Evolutionary conservation across 2,329 filamentous ascomycete species (phyloP).

Genomic region (Lasiodiplodia sp.): DNA sequence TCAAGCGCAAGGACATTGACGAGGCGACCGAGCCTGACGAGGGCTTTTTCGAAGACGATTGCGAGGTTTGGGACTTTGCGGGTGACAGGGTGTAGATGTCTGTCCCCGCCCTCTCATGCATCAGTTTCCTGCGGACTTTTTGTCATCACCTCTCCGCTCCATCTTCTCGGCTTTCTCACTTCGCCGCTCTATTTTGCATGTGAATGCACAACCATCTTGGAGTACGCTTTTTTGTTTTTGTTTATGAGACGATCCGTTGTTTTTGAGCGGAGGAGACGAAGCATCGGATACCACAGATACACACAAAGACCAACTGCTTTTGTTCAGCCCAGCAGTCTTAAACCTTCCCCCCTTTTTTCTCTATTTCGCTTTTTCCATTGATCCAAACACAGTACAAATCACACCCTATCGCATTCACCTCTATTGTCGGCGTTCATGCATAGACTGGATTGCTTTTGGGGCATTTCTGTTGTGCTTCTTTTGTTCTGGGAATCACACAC

Average conservation of each 20-base stretch:
- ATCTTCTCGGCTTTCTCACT: not conserved
- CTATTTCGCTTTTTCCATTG: not conserved
- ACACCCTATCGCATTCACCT: not conserved
- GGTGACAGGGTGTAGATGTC: constrained; percentile 57
- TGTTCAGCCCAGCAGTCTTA: not conserved
- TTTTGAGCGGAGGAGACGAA: constrained; percentile 11
- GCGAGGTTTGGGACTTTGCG: constrained; percentile 89
- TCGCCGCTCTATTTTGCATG: constrained; percentile 18
- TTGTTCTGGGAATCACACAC: not conserved
- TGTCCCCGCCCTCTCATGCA: not conserved
- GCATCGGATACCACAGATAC: constrained; percentile 23
- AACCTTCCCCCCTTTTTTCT: not conserved
- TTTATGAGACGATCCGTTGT: constrained; percentile 1
- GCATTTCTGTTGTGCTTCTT: not conserved
- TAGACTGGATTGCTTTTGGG: constrained; percentile 3
- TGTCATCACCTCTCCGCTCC: not conserved
- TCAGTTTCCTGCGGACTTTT: not conserved
- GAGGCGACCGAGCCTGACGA: constrained; percentile 65
- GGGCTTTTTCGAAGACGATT: constrained; percentile 90
- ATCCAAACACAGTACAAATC: constrained; percentile 3
- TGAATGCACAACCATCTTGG: not conserved
- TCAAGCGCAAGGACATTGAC: constrained; percentile 56
- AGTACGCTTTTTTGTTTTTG: constrained; percentile 1
- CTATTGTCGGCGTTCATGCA: constrained; percentile 5
- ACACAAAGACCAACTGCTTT: constrained; percentile 5